Base-by-base conservation (phyloP, 164 flowering plant species). In the Piper betle region DNA sequence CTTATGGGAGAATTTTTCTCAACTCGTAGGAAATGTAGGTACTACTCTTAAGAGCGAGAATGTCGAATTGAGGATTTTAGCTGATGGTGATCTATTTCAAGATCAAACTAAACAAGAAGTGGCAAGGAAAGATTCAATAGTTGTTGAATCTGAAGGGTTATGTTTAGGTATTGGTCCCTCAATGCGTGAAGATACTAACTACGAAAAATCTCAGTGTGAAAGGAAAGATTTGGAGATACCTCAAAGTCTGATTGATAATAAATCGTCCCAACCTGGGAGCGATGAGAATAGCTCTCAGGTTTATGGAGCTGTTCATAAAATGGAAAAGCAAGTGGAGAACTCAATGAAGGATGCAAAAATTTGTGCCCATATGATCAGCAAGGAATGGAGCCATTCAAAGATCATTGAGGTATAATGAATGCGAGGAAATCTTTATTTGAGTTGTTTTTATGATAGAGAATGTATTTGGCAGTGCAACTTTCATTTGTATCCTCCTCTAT, bases 321-420 rank as follows among this genome's bases (percentile, higher is more conserved):
- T 38, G 58, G 52, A 59, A 50, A 20, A 12, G 38, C 25, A 60
- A 40, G 63, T 59, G 16, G 67, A 58, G 52, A 61, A 37, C 52
- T 39, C 19, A 6, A 58, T 58, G 42, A 66, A 39, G 66, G 58
- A 37, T 18, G 40, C 60, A 1, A 66, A 50, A 60, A 68, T 42
- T 11, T 55, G 64, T 60, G 55, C 37, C 73, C 12, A 64, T 15
- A 41, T 17, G 16, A 50, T 52, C 67, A 60, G 57, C 53, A 13
- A 13, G 10, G 42, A 63, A 43, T 69, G 68, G 52, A 81, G 73
- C 60, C 74, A 71, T 73, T 72, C 82, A 53, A 46, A 67, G 59
- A 70, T 78, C 15, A 39, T 83, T 50, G 73, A 78, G 74, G 85
- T 75, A 67, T 43, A 10, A 37, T 55, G 57, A n/a, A 19, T 10